A percentile compares a stretch with the other conserved stretches of the same genome.
Conservation (phyloP, 441 rosid genomes). For the Arabidopsis lyrata region DNA sequence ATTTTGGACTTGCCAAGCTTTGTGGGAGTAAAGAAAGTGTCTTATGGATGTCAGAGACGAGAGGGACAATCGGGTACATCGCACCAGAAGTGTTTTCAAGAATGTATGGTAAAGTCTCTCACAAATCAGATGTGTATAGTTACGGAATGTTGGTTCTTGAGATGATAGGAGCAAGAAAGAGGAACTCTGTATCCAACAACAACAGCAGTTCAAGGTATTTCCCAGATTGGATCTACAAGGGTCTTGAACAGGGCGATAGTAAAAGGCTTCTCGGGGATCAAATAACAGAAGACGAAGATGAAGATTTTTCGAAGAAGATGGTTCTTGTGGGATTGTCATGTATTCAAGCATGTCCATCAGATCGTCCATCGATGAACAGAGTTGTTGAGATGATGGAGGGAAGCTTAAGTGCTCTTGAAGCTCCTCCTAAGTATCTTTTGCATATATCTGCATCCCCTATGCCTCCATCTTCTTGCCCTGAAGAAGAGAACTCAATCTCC, state of each 20-base stretch:
- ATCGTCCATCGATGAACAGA: not conserved
- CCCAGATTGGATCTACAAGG: not conserved
- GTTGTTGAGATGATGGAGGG: not conserved
- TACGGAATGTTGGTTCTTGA: no score
- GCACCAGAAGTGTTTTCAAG: no score
- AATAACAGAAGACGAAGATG: not conserved
- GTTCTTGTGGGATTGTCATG: not conserved
- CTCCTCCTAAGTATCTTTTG: not conserved
- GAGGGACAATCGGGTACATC: no score
- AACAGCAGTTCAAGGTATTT: not conserved
- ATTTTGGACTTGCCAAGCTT: no score
- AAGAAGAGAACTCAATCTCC: not conserved
- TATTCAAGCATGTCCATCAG: not conserved
- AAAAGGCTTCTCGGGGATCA: not conserved
- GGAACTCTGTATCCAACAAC: not conserved
- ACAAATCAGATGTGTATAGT: no score
- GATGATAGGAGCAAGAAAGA: no score
- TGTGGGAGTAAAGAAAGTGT: no score
- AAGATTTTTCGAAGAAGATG: not conserved
- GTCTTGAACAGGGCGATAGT: not conserved
- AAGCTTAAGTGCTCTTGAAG: not conserved
- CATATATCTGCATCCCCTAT: not conserved
- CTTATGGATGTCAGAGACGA: no score
- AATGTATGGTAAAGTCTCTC: no score
- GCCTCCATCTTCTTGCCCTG: not conserved